These are phyloP conservation scores for Pittosporum tobira DNA, from an alignment of 129 eudicot genomes.

Conservation along the genomic window DNA sequence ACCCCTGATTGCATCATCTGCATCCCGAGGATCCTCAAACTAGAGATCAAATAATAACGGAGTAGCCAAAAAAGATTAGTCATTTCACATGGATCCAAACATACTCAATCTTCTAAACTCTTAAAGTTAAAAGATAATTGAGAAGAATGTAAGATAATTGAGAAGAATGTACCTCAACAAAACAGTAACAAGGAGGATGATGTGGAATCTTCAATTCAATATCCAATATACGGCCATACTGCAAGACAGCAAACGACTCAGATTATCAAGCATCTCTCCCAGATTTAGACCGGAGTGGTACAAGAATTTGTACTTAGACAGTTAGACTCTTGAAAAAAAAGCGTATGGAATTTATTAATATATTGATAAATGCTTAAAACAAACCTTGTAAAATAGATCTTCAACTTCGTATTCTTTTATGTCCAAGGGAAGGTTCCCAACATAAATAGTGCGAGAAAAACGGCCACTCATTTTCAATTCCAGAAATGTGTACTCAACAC, in stretches of 20 bases:
- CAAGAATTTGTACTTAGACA: too few species aligned
- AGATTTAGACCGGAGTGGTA: not conserved
- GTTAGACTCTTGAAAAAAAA: too few species aligned
- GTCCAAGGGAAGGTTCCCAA: constrained; percentile 92
- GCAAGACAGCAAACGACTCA: constrained; percentile 23
- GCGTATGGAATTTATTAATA: too few species aligned
- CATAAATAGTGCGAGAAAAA: constrained; percentile 88
- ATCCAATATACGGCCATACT: constrained; percentile 95
- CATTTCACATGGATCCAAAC: not conserved
- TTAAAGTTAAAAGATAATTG: too few species aligned
- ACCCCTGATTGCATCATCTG: constrained; percentile 97
- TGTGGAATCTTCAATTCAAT: constrained; percentile 95
- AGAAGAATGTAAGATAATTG: too few species aligned
- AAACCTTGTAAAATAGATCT: constrained; percentile 92
- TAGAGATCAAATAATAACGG: constrained; percentile 21
- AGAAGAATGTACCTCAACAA: constrained; percentile 66
- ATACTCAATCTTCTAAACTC: too few species aligned
- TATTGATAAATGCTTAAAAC: constrained; percentile 8
- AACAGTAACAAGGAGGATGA: constrained; percentile 93
- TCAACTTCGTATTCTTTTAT: constrained; percentile 78
- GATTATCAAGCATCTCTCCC: not conserved
- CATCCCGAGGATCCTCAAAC: constrained; percentile 91
- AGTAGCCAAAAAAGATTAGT: constrained; percentile 1
- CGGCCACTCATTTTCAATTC: constrained; percentile 76
- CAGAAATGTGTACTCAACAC: constrained; percentile 13